phyloP scores from a whole-genome alignment of 768 basidiomycete species.

The Termitomyces sp. region DNA sequence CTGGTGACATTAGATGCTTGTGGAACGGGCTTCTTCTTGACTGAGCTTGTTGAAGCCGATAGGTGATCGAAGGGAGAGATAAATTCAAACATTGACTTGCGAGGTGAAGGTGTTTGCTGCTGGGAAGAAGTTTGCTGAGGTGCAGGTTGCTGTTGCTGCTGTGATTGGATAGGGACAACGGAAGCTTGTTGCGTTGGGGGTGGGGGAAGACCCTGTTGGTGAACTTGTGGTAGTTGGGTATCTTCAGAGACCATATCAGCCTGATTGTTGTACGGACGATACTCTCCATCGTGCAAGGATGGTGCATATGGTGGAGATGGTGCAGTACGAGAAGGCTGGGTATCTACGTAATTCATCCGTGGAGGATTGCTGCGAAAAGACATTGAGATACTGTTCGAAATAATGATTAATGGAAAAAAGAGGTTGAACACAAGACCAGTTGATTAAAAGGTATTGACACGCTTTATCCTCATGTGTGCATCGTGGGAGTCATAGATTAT shows the following conservation, averaged over 20 bases:
- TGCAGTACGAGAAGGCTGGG: constrained; percentile 31
- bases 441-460: not conserved
- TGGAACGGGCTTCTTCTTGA: constrained; percentile 71
- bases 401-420: not conserved
- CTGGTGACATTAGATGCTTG: constrained; percentile 34
- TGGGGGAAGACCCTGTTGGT: constrained; percentile 21
- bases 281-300: constrained; percentile 41
- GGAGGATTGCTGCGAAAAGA: constrained; percentile 35
- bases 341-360: constrained; percentile 45
- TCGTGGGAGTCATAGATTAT: constrained; percentile 1
- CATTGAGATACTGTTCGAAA: constrained; percentile 12
- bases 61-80: constrained; percentile 82
- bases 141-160: constrained; percentile 19
- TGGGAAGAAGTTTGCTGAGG: constrained; percentile 23
- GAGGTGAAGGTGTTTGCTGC: constrained; percentile 56
- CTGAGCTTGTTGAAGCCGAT: constrained; percentile 36
- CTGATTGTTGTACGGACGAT: constrained; percentile 30
- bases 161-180: constrained; percentile 28
- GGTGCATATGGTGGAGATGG: constrained; percentile 45
- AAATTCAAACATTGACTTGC: constrained; percentile 82
- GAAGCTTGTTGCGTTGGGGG: constrained; percentile 24
- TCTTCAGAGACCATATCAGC: constrained; percentile 36
- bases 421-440: not conserved
- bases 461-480: constrained; percentile 2
- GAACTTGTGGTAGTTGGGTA: constrained; percentile 29